These are phyloP conservation scores for Tricholoma sp. DNA, from an alignment of 768 basidiomycete species.

Conservation along the genomic window DNA sequence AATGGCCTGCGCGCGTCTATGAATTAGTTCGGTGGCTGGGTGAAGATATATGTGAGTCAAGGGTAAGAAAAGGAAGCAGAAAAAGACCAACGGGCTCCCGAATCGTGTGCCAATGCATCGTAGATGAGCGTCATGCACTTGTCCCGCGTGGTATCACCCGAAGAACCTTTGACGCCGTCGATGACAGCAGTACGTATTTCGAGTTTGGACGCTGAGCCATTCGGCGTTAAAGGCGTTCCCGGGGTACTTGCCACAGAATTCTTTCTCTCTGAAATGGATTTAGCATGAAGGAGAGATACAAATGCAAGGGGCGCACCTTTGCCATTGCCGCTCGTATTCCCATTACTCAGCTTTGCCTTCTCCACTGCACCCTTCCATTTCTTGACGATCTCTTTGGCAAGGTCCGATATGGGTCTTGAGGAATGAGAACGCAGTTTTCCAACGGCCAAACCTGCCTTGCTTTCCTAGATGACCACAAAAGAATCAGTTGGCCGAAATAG, in stretches of 20 bases:
- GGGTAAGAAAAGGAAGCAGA: neutral
- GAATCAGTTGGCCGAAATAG: slow-evolving; percentile 18
- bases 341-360: slow-evolving; percentile 42
- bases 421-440: slow-evolving; percentile 80
- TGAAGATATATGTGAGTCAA: neutral
- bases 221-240: slow-evolving; percentile 34
- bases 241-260: slow-evolving; percentile 26
- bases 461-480: slow-evolving; percentile 53
- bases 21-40: slow-evolving; percentile 65
- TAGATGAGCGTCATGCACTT: slow-evolving; percentile 89
- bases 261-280: slow-evolving; percentile 4
- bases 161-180: slow-evolving; percentile 63
- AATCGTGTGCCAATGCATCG: slow-evolving; percentile 84
- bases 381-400: slow-evolving; percentile 88
- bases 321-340: slow-evolving; percentile 21
- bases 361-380: slow-evolving; percentile 91
- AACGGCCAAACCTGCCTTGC: slow-evolving; percentile 87
- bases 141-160: slow-evolving; percentile 75
- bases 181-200: slow-evolving; percentile 54
- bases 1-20: slow-evolving; percentile 59
- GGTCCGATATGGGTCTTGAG: slow-evolving; percentile 67
- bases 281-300: slow-evolving; percentile 5
- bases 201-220: slow-evolving; percentile 24
- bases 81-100: slow-evolving; percentile 72
- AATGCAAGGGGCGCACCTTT: slow-evolving; percentile 27